Percentiles rank a stretch among this genome's conserved stretches.
These are phyloP conservation scores for Candida hispaniensis DNA, from an alignment of 805 yeast genomes.

Conservation along the genomic window DNA sequence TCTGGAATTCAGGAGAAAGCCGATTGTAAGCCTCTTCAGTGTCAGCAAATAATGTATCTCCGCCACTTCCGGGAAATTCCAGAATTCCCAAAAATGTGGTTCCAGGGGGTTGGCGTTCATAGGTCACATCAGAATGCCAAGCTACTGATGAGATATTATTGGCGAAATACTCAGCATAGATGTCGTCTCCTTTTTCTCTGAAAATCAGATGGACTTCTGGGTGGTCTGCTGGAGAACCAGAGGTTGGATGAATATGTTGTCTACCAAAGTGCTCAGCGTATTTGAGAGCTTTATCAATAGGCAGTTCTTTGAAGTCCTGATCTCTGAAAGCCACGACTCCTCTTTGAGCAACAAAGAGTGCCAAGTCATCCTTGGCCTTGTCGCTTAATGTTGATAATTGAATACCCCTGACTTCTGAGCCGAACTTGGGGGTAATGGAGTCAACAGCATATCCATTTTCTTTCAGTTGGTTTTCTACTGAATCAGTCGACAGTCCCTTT, in stretches of 20 bases:
- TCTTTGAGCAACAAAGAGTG: slow-evolving; percentile 56
- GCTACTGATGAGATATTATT: slow-evolving; percentile 23
- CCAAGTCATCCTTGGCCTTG: slow-evolving; percentile 56
- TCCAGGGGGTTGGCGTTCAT: slow-evolving; percentile 65
- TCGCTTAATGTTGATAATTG: slow-evolving; percentile 47
- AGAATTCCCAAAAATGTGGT: slow-evolving; percentile 54
- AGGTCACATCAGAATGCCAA: slow-evolving; percentile 71
- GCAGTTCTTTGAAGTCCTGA: slow-evolving; percentile 48
- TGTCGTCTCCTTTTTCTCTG: slow-evolving; percentile 32
- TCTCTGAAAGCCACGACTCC: slow-evolving; percentile 64
- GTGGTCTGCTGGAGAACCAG: slow-evolving; percentile 51
- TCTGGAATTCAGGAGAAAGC: slow-evolving; percentile 53
- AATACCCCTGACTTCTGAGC: slow-evolving; percentile 52
- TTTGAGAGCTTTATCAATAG: slow-evolving; percentile 29
- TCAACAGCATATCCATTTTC: slow-evolving; percentile 23
- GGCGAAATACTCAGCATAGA: slow-evolving; percentile 12
- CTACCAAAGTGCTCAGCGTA: slow-evolving; percentile 60
- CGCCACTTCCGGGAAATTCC: slow-evolving; percentile 54
- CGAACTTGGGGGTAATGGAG: slow-evolving; percentile 58
- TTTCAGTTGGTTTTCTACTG: slow-evolving; percentile 21
- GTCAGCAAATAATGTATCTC: slow-evolving; percentile 73
- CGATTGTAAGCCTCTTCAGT: slow-evolving; percentile 59
- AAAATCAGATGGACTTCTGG: slow-evolving; percentile 56
- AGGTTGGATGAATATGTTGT: slow-evolving; percentile 62
- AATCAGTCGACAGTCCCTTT: slow-evolving; percentile 24